Conservation (phyloP, 371 early-diverging fungal species). For the Quaeritorhiza haematococci region DNA sequence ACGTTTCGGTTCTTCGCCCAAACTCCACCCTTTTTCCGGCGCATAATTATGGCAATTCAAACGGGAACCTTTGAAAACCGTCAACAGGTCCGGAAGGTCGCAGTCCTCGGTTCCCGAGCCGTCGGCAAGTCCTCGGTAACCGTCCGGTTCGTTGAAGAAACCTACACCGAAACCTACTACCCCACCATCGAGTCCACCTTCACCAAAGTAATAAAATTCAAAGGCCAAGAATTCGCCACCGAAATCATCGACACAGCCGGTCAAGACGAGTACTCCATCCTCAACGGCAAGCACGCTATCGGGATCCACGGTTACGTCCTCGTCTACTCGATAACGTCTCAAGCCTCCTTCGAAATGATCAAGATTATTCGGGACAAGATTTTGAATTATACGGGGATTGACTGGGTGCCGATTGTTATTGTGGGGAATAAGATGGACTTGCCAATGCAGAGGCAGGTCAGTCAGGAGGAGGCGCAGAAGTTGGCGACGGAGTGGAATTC, state of each 20-base stretch:
- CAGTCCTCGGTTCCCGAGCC: constrained; percentile 73
- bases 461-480: constrained; percentile 70
- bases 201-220: constrained; percentile 76
- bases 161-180: constrained; percentile 88
- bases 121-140: constrained; percentile 90
- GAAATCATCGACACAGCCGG: constrained; percentile 96
- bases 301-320: constrained; percentile 92
- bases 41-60: no score
- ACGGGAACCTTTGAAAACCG: no score
- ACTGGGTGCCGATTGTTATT: constrained; percentile 73
- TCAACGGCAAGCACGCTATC: constrained; percentile 82
- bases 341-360: constrained; percentile 83
- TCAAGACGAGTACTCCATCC: constrained; percentile 94
- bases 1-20: no score
- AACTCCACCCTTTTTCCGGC: no score
- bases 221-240: constrained; percentile 77
- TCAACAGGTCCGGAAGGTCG: constrained; percentile 39
- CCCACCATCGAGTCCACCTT: constrained; percentile 93
- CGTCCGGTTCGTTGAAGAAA: constrained; percentile 88
- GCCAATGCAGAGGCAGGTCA: constrained; percentile 73
- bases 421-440: constrained; percentile 93
- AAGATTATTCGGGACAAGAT: constrained; percentile 91
- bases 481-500: constrained; percentile 78
- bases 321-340: constrained; percentile 87
- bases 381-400: constrained; percentile 84